These are phyloP conservation scores for Stagonosporopsis vannaccii DNA, from an alignment of 2,329 filamentous ascomycete species.

Conservation along the genomic window DNA sequence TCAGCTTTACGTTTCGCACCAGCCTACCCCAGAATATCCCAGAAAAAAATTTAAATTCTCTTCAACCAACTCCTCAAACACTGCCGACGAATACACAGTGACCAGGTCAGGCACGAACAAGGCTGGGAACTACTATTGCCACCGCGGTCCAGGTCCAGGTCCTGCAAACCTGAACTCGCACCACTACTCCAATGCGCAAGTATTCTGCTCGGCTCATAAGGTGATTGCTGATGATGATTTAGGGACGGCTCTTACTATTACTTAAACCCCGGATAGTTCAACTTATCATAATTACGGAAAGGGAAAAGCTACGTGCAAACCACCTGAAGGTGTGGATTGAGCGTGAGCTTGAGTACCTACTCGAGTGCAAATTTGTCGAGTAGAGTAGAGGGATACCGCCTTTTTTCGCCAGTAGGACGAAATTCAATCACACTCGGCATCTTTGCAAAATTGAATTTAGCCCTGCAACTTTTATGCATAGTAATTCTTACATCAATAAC, in stretches of 20 bases:
- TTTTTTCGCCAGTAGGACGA: neutral
- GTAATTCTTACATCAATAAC: too few relatives aligned
- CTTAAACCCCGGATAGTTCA: conserved; percentile 23
- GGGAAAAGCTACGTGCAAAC: conserved; percentile 37
- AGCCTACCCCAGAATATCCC: neutral
- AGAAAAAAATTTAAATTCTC: neutral
- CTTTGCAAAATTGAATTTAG: neutral
- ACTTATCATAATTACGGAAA: conserved; percentile 47
- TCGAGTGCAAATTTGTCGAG: neutral
- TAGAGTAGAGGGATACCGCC: neutral
- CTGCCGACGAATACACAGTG: neutral
- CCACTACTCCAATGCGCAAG: conserved; percentile 48
- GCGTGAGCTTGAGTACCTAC: neutral
- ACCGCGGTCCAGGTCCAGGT: conserved; percentile 42
- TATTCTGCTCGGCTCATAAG: conserved; percentile 37
- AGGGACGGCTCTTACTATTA: conserved; percentile 12
- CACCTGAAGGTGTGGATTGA: conserved; percentile 1
- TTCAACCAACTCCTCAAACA: neutral
- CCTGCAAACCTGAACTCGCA: conserved; percentile 44
- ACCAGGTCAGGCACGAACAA: conserved; percentile 7
- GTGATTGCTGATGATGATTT: neutral
- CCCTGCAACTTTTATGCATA: too few relatives aligned
- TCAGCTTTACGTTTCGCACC: neutral
- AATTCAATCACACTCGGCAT: neutral
- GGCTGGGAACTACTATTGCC: conserved; percentile 49